A percentile compares a stretch with the other conserved stretches of the same genome.
Conservation (phyloP, 108 stramenopile genomes). For the Nannochloropsis granulata region DNA sequence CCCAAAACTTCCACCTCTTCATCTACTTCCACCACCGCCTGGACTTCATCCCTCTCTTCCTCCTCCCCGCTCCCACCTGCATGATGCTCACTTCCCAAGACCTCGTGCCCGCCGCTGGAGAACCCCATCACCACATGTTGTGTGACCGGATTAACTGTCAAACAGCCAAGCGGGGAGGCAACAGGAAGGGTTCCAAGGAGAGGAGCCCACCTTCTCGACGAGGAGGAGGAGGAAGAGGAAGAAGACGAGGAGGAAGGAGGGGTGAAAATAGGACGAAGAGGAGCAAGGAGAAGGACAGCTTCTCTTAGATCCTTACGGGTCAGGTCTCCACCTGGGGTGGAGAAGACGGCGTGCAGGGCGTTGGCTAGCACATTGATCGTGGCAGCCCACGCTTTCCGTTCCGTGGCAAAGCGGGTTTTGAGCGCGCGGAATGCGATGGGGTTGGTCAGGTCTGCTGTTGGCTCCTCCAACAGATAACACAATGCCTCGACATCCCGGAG, state of each 20-base stretch:
- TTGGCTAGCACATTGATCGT: slow-evolving; percentile 42
- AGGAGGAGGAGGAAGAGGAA: background rate
- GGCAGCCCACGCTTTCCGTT: slow-evolving; percentile 29
- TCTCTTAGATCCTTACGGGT: slow-evolving; percentile 2
- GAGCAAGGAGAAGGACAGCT: background rate
- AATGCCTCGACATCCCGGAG: slow-evolving; percentile 29
- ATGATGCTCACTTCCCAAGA: background rate
- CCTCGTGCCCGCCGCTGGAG: background rate
- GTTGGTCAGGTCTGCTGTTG: slow-evolving; percentile 4
- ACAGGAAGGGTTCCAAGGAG: background rate
- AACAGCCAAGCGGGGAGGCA: background rate
- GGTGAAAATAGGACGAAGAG: background rate
- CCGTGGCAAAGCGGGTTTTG: slow-evolving; percentile 2
- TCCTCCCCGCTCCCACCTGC: background rate
- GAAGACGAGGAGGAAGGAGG: background rate
- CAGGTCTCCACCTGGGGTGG: background rate
- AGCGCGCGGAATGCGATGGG: background rate
- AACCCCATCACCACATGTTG: background rate
- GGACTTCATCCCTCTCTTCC: background rate
- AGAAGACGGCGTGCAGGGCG: slow-evolving; percentile 31
- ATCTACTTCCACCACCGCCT: too few relatives aligned
- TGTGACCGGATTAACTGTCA: background rate
- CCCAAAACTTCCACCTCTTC: too few relatives aligned
- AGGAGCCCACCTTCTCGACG: background rate
- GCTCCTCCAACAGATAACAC: background rate